Base-by-base conservation (phyloP, 1,139 yeast genomes). In the Geotrichum carabidarum region DNA sequence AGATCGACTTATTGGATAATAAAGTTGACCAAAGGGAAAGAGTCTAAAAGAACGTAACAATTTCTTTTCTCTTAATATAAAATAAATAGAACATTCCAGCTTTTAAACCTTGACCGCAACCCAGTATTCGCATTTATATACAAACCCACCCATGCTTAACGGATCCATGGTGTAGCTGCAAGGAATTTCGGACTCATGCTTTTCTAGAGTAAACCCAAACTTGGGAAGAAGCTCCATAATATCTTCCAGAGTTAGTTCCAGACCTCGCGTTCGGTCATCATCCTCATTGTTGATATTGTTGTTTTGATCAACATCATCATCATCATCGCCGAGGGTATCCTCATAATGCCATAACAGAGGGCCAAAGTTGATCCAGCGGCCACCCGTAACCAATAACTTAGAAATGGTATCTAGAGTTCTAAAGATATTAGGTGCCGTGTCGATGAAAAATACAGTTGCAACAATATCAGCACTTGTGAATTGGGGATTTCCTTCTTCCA, bases 261-360 rank as follows among this genome's bases (percentile, higher is more conserved):
- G 65, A 0, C 93, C 93, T 50, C 77, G 74, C 17, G 62, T 66
- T 12, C 63, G 60, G 0, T 64, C 62, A 1, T 74, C 76, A 31
- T 72, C 73, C 14, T 63, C 65, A 17, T 36, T n/a, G 32, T 27
- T 35, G 6, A 56, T 57, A 27, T 60, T 57, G 9, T 56, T 55
- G 30, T 17, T 38, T 35, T n/a, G 9, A 15, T 31, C 17, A 1
- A 11, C 18, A 15, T 31, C 36, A 18, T 11, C 31, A n/a, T 30
- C 41, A 5, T 52, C 47, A n/a, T 37, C 40, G 27, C 18, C 49
- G 1, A 17, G 38, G 8, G 44, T 37, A 35, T 51, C 81, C 63
- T 87, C 96, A 65, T 80, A 84, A 69, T 90, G 96, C 94, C 96
- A 89, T 52, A 86, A 69, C 31, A 89, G 71, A 0, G 96, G 96